These are phyloP conservation scores for Thelonectria discophora DNA, from an alignment of 2,329 filamentous ascomycete species.

Conservation along the genomic window DNA sequence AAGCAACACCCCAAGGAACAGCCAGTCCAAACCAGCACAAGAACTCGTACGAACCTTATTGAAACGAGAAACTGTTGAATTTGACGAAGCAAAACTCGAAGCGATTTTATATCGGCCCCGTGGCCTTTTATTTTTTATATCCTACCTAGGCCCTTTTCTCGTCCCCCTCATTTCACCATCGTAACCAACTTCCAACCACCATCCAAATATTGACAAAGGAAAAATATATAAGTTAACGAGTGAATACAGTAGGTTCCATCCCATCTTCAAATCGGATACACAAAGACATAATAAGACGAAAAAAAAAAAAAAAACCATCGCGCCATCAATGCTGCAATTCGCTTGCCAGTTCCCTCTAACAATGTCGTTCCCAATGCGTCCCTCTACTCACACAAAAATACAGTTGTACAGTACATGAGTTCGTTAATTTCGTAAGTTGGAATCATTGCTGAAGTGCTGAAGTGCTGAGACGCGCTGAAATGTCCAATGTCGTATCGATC, in stretches of 20 bases:
- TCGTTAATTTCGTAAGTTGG: slow-evolving; percentile 12
- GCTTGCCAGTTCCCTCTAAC: slow-evolving; percentile 8
- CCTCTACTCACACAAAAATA: slow-evolving; percentile 9
- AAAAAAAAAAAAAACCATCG: neutral
- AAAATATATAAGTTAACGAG: neutral
- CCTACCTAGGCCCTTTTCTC: too few species aligned
- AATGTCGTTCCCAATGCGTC: neutral
- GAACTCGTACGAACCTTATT: too few species aligned
- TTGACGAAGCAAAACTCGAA: too few species aligned
- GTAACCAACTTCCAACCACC: neutral
- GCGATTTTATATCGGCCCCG: too few species aligned
- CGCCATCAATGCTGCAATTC: neutral
- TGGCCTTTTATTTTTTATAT: neutral
- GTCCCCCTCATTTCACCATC: neutral
- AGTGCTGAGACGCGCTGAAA: too few species aligned
- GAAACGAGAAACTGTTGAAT: too few species aligned
- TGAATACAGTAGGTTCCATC: slow-evolving; percentile 7
- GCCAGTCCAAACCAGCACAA: too few species aligned
- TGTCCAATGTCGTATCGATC: too few species aligned
- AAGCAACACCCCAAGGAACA: too few species aligned
- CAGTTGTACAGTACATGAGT: slow-evolving; percentile 22
- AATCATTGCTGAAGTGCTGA: too few species aligned
- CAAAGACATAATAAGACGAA: neutral
- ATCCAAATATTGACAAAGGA: slow-evolving; percentile 4
- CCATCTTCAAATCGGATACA: neutral